Evolutionary conservation across 495 filamentous ascomycete species (phyloP), one percentile per base, ranked within the genome.

Genomic region (Penicillium psychrofluorescens): DNA sequence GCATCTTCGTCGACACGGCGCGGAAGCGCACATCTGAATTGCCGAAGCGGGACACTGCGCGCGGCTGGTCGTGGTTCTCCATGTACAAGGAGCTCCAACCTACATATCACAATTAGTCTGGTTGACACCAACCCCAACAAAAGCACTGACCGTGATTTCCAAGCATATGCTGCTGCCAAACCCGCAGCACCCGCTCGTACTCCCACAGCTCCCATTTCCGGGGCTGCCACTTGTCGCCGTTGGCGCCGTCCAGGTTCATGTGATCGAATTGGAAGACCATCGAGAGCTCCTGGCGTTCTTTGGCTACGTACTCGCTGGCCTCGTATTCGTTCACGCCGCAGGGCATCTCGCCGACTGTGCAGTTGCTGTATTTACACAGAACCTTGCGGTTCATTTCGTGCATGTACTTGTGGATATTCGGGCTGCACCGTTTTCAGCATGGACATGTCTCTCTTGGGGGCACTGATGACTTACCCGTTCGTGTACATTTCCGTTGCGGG

Each of bases 291-390:
- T 62, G 58, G 16, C 74, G 69, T 11, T 66, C 63, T 2, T 58
- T 51, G 0, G 67, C 62, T 22, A 85, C 71, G 40, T 70, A 71
- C 15, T 69, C 60, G 14, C 78, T 58, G 7, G 79, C 70, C 46
- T 81, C 68, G 34, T 66, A 54, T 46, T 74, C 61, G 1, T 69
- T 64, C 8, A 49, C 41, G 7, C 74, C 70, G 47, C 74, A 69
- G 2, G 80, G 80, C 51, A 85, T 74, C 58, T 87, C 83, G 8
- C 84, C 84, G 2, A 88, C 81, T 0, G 79, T 79, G 45, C 84
- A 68, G 7, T 72, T 66, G 38, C 78, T 70, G 52, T 84, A 81
- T 34, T 78, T 61, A 27, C 63, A 66, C 33, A 86, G 65, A 9
- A 83, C 74, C 43, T 77, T 62, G 6, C 53, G 49, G 36, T 78